Percentiles rank a stretch among this genome's conserved stretches.
phyloP scores from a whole-genome alignment of 139 green algal genomes.

The Trebouxia sp. region DNA sequence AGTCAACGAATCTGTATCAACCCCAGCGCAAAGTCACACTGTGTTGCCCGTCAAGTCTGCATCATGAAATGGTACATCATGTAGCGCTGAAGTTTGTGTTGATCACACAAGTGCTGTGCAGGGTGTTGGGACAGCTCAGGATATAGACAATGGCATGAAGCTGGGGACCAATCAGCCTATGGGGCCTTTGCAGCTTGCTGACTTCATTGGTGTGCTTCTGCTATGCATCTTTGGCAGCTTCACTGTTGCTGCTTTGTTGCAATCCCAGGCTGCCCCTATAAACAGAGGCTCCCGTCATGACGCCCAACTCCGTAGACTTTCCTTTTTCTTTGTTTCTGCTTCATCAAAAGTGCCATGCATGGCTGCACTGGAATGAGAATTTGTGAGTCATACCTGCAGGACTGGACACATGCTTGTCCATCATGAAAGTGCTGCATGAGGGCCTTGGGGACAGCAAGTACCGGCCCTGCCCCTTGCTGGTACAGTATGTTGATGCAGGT shows the following conservation, averaged over 20 bases:
- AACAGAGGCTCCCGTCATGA: no score
- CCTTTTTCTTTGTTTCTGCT: no score
- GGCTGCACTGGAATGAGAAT: no score
- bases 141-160: conserved; percentile 87
- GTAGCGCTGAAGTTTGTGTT: no score
- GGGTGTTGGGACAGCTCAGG: conserved; percentile 73
- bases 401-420: conserved; percentile 90
- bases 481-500: conserved; percentile 83
- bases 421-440: conserved; percentile 89
- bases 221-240: not conserved
- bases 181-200: conserved; percentile 74
- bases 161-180: conserved; percentile 86
- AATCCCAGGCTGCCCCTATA: no score
- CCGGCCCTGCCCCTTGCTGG: conserved; percentile 81
- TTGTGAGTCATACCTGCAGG: conserved; percentile 40
- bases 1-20: no score
- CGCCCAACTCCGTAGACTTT: no score
- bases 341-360: no score
- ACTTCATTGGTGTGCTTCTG: conserved; percentile 62
- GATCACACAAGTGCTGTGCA: conserved; percentile 36
- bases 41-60: no score
- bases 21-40: no score
- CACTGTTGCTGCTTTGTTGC: not conserved
- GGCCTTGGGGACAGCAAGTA: conserved; percentile 91
- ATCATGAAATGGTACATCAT: not conserved